A percentile compares a stretch with the other conserved stretches of the same genome.
These are phyloP conservation scores for Trichothecium sympodiale DNA, from an alignment of 2,329 filamentous ascomycete genomes.

Conservation along the genomic window DNA sequence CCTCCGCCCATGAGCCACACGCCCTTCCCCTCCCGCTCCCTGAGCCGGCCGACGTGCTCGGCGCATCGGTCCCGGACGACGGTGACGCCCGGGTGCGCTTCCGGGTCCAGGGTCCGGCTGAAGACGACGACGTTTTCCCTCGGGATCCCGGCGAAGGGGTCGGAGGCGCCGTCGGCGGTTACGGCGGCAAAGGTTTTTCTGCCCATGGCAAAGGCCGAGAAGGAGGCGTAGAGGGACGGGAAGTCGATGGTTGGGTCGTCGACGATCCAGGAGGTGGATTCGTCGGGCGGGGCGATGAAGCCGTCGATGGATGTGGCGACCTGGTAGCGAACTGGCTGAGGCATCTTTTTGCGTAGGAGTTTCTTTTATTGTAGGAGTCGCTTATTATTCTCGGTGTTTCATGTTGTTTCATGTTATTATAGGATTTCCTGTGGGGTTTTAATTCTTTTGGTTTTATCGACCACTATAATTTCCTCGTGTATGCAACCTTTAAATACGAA, in stretches of 20 bases:
- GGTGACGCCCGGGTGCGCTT: constrained; percentile 13
- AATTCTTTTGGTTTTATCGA: too few relatives aligned
- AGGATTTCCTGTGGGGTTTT: too few relatives aligned
- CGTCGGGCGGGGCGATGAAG: constrained; percentile 20
- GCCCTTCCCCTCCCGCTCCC: constrained; percentile 9
- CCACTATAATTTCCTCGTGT: too few relatives aligned
- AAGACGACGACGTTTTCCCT: constrained; percentile 17
- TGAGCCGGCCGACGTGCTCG: constrained; percentile 11
- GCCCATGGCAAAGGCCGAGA: constrained; percentile 22
- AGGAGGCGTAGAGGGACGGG: constrained; percentile 16
- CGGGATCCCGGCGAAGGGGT: constrained; percentile 10
- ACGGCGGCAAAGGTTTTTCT: constrained; percentile 23
- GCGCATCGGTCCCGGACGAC: constrained; percentile 11
- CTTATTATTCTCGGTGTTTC: too few relatives aligned
- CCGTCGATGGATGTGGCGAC: constrained; percentile 22
- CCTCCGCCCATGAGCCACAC: constrained; percentile 26
- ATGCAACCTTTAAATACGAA: too few relatives aligned
- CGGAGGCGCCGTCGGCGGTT: constrained; percentile 6
- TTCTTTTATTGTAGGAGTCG: too few relatives aligned
- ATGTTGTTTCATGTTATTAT: too few relatives aligned
- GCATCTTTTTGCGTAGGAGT: too few relatives aligned
- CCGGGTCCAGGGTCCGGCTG: constrained; percentile 10
- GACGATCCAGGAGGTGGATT: constrained; percentile 18
- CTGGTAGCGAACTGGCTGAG: too few relatives aligned
- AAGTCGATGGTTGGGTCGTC: constrained; percentile 21